A percentile compares a stretch with the other conserved stretches of the same genome.
Evolutionary conservation across 208 protist species (phyloP).

Genomic region (Leishmania tarentolae): DNA sequence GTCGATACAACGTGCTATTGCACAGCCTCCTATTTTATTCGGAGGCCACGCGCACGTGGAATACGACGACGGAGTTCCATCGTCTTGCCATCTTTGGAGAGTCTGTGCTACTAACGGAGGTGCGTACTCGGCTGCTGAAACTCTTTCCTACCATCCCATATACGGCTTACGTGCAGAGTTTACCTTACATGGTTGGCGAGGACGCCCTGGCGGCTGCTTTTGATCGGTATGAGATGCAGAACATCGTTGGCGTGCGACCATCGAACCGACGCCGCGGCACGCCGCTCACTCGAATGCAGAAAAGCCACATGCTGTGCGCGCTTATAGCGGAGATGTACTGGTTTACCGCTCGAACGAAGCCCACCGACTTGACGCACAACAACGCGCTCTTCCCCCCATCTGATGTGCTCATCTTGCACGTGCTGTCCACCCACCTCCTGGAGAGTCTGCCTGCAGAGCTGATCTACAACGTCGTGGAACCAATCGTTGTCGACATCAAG

Average conservation of each 20-base stretch:
- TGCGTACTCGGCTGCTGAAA: slow-evolving; percentile 60
- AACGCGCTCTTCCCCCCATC: slow-evolving; percentile 90
- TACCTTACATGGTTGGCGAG: slow-evolving; percentile 35
- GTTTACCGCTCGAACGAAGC: slow-evolving; percentile 80
- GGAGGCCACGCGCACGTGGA: slow-evolving; percentile 64
- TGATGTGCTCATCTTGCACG: slow-evolving; percentile 87
- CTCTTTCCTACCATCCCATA: slow-evolving; percentile 64
- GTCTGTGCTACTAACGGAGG: slow-evolving; percentile 53
- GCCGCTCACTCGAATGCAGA: slow-evolving; percentile 21
- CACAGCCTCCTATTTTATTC: slow-evolving; percentile 84
- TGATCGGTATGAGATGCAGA: slow-evolving; percentile 46
- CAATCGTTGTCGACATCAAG: slow-evolving; percentile 49
- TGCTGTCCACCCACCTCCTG: slow-evolving; percentile 73
- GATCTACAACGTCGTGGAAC: slow-evolving; percentile 54
- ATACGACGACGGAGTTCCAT: slow-evolving; percentile 72
- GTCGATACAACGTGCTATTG: slow-evolving; percentile 87
- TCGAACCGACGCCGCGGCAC: not conserved
- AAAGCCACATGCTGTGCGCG: slow-evolving; percentile 75
- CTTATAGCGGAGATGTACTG: slow-evolving; percentile 85
- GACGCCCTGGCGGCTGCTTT: slow-evolving; percentile 50
- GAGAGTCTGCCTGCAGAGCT: slow-evolving; percentile 84
- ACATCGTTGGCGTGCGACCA: slow-evolving; percentile 32
- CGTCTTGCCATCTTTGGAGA: slow-evolving; percentile 76
- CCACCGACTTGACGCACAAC: slow-evolving; percentile 88
- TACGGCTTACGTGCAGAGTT: slow-evolving; percentile 26